A percentile compares a stretch with the other conserved stretches of the same genome.
These are phyloP conservation scores for Bretziella fagacearum DNA, from an alignment of 2,329 filamentous ascomycete genomes.

Conservation along the genomic window DNA sequence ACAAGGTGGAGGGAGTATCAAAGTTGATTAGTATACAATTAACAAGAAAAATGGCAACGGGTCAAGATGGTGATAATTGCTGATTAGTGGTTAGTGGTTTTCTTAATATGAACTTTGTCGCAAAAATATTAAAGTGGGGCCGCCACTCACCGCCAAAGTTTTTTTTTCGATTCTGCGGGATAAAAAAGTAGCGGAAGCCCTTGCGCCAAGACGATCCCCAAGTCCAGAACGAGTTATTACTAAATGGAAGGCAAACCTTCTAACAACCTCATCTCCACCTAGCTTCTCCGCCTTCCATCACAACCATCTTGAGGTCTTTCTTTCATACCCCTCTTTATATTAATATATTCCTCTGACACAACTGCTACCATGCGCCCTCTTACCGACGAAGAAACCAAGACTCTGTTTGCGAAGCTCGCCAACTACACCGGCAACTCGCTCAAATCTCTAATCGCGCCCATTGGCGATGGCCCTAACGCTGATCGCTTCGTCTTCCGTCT, in stretches of 20 bases:
- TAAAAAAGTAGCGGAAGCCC: no score
- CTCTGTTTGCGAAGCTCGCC: constrained; percentile 81
- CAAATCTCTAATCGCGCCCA: constrained; percentile 64
- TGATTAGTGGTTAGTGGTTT: neutral
- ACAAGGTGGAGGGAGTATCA: neutral
- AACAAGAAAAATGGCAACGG: neutral
- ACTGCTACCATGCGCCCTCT: constrained; percentile 53
- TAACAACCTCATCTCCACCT: neutral
- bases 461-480: constrained; percentile 47
- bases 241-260: neutral
- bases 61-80: constrained; percentile 1
- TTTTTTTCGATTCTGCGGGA: constrained; percentile 18
- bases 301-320: constrained; percentile 7
- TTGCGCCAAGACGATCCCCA: constrained; percentile 7
- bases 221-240: constrained; percentile 5
- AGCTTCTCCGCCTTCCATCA: neutral
- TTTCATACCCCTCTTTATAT: constrained; percentile 1
- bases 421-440: constrained; percentile 81
- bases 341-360: neutral
- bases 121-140: constrained; percentile 14
- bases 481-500: constrained; percentile 79
- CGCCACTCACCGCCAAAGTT: constrained; percentile 18
- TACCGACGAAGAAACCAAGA: constrained; percentile 62
- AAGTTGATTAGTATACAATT: neutral
- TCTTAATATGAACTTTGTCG: constrained; percentile 6